Conservation (phyloP, 495 filamentous ascomycete genomes). For the Penicillium canescens region DNA sequence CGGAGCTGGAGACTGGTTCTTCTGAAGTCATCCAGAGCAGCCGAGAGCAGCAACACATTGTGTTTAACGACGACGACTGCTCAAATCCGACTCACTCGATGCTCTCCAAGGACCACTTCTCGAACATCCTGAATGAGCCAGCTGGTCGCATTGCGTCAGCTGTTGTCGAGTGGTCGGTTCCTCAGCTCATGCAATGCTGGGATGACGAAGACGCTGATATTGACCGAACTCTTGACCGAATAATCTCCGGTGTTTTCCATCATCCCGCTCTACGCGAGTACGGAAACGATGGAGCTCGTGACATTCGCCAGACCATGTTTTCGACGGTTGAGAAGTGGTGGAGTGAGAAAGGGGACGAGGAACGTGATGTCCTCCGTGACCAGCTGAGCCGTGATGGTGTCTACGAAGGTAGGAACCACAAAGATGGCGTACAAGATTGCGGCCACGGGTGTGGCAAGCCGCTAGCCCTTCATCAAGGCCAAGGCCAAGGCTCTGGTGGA, state of each 20-base stretch:
- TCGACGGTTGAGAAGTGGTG: constrained; percentile 78
- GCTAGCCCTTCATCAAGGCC: constrained; percentile 48
- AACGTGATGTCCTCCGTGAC: constrained; percentile 62
- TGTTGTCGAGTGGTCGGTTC: constrained; percentile 78
- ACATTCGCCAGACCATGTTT: constrained; percentile 79
- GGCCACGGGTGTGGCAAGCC: constrained; percentile 85
- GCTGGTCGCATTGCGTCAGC: constrained; percentile 79
- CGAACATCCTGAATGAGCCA: constrained; percentile 83
- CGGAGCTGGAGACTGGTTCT: constrained; percentile 80
- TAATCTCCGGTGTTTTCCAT: constrained; percentile 82
- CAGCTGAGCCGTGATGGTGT: constrained; percentile 79
- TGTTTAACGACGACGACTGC: constrained; percentile 75
- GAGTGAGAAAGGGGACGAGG: constrained; percentile 59
- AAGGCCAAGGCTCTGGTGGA: constrained; percentile 32
- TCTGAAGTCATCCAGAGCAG: constrained; percentile 81
- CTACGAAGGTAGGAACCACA: constrained; percentile 73
- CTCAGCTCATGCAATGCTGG: constrained; percentile 82
- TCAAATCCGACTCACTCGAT: constrained; percentile 92
- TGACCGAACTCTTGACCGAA: constrained; percentile 64
- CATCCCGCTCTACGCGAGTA: constrained; percentile 73
- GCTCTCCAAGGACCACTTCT: constrained; percentile 93
- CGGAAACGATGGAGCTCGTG: constrained; percentile 70
- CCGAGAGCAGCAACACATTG: constrained; percentile 75
- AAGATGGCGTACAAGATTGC: constrained; percentile 76
- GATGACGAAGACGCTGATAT: constrained; percentile 72